Evolutionary conservation across 345 rosid genomes (phyloP), one percentile per base, ranked within the genome.

Genomic region (Boechera retrofracta): DNA sequence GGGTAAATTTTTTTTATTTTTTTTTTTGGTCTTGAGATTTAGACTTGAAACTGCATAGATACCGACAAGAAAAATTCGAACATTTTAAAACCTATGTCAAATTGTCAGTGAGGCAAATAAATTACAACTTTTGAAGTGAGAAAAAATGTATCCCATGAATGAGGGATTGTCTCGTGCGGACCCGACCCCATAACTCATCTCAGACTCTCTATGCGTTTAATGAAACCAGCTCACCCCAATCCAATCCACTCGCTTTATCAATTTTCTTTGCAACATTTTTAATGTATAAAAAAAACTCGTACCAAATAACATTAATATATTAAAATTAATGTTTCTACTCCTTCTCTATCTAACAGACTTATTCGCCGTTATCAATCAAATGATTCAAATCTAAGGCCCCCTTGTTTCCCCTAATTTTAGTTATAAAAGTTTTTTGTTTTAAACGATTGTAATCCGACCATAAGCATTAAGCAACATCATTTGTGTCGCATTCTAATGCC

Each of bases 131-230:
- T 21, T 12, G n/a, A 29, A 51, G 62, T 35, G 7, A 16, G 45
- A n/a, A 7, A 64, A 57, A 35, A 28, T 24, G 18, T 47, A 76
- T 60, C 55, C 62, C 68, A 61, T 51, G 29, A 69, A 32, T 51
- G 47, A 76, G 63, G 62, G 16, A n/a, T 29, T 29, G 74, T 60
- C 52, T 29, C 38, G 47, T 52, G 11, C 10, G 59, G 56, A 76
- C 69, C 35, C 53, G 59, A 74, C 72, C 72, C 64, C 70, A 77
- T 63, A 62, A 62, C 56, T 63, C 65, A 63, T 52, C 35, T 45
- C 65, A 54, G 42, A 47, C 77, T 56, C 4, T 52, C 32, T 29
- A 47, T 16, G 73, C 73, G 65, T 71, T 77, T 1, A 75, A 57
- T 70, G 66, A 56, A 47, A 77, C 69, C 70, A 77, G 66, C 71